phyloP scores from a whole-genome alignment of 495 filamentous ascomycete species.

The Trichoderma virens region DNA sequence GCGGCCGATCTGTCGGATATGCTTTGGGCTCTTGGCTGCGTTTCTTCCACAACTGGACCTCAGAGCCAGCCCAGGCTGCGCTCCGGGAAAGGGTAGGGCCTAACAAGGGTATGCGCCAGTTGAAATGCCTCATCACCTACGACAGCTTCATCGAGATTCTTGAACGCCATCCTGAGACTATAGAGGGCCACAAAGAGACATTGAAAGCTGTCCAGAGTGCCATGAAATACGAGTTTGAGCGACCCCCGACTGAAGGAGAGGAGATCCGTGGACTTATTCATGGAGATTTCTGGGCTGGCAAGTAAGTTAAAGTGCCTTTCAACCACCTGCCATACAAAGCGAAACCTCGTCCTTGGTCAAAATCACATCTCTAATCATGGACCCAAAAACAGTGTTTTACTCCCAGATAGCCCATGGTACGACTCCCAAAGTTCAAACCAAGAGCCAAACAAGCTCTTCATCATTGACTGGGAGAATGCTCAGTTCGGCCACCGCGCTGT shows the following conservation, averaged over 20 bases:
- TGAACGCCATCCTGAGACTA: slow-evolving; percentile 32
- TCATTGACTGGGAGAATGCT: slow-evolving; percentile 50
- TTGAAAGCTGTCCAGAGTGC: slow-evolving; percentile 16
- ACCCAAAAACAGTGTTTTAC: background rate
- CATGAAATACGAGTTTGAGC: slow-evolving; percentile 26
- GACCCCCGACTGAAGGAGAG: slow-evolving; percentile 13
- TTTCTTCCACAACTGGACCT: slow-evolving; percentile 39
- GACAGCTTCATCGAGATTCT: slow-evolving; percentile 39
- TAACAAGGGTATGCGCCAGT: slow-evolving; percentile 33
- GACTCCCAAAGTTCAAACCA: background rate
- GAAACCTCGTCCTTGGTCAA: background rate
- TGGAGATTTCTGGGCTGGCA: slow-evolving; percentile 52
- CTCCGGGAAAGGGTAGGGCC: slow-evolving; percentile 22
- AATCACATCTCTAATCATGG: background rate
- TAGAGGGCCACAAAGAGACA: slow-evolving; percentile 14
- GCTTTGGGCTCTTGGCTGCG: slow-evolving; percentile 37
- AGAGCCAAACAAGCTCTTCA: slow-evolving; percentile 13
- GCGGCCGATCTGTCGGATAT: slow-evolving; percentile 25
- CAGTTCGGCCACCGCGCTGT: slow-evolving; percentile 40
- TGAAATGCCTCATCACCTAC: slow-evolving; percentile 43
- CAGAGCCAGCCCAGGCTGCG: slow-evolving; percentile 21
- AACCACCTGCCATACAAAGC: slow-evolving; percentile 16
- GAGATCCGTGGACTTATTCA: slow-evolving; percentile 33
- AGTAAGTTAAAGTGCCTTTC: slow-evolving; percentile 21
- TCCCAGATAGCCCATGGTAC: background rate